Percentiles rank a stretch among this genome's conserved stretches.
phyloP scores from a whole-genome alignment of 768 basidiomycete species.

The Coprinopsis marcescibilis region DNA sequence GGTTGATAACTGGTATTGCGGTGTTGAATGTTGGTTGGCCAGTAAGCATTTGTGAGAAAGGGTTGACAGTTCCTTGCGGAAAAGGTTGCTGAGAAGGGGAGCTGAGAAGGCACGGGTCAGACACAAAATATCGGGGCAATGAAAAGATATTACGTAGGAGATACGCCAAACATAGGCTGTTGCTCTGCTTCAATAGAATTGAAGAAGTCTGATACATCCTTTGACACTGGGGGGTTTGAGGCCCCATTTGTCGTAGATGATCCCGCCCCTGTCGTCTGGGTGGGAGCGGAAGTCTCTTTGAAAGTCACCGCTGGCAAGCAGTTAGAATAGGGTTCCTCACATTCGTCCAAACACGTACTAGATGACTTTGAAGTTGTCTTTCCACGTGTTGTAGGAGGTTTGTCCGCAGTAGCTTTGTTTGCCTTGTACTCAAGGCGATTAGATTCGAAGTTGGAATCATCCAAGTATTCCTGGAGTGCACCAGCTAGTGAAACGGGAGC shows the following conservation, averaged over 20 bases:
- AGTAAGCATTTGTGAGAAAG: conserved; percentile 61
- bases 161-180: conserved; percentile 63
- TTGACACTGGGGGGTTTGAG: conserved; percentile 28
- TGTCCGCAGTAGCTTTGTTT: conserved; percentile 64
- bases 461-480: conserved; percentile 90
- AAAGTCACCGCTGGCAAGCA: conserved; percentile 2
- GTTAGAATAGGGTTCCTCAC: not conserved
- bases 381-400: conserved; percentile 11
- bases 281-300: conserved; percentile 14
- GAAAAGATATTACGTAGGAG: conserved; percentile 40
- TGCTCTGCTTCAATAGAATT: conserved; percentile 79
- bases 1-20: conserved; percentile 38
- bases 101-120: too few relatives aligned
- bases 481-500: conserved; percentile 93
- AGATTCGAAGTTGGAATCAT: conserved; percentile 95
- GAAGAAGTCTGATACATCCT: conserved; percentile 81
- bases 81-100: too few relatives aligned
- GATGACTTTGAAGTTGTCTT: conserved; percentile 20
- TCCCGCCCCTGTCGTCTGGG: not conserved
- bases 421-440: conserved; percentile 89
- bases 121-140: conserved; percentile 9
- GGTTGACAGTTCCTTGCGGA: conserved; percentile 65
- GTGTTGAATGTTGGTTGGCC: conserved; percentile 43
- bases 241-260: not conserved
- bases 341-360: conserved; percentile 22